phyloP scores from a whole-genome alignment of 192 early-diverging fungal species.

The Geranomyces variabilis region DNA sequence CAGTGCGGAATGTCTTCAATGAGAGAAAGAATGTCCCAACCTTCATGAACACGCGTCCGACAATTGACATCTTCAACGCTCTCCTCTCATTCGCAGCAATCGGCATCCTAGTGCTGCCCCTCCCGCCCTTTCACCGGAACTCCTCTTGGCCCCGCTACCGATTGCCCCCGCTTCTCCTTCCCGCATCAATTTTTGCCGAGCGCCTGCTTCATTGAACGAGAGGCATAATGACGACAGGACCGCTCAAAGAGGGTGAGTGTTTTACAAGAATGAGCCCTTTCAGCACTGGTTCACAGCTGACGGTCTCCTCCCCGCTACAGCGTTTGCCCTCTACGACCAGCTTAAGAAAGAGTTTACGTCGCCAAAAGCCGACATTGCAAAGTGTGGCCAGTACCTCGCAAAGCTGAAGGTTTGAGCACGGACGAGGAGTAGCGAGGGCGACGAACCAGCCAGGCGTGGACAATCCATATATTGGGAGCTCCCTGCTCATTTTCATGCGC shows the following conservation, averaged over 20 bases:
- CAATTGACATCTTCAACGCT: too few relatives aligned
- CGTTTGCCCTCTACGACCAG: constrained; percentile 29
- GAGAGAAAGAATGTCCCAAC: too few relatives aligned
- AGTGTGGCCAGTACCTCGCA: constrained; percentile 66
- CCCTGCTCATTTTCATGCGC: not conserved
- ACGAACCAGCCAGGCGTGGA: not conserved
- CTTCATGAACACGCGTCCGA: too few relatives aligned
- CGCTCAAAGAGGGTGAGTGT: constrained; percentile 12
- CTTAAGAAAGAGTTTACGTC: constrained; percentile 73
- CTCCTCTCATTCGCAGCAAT: too few relatives aligned
- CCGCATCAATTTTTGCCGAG: too few relatives aligned
- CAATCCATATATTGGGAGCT: not conserved
- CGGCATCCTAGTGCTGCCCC: too few relatives aligned
- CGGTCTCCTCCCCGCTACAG: constrained; percentile 5
- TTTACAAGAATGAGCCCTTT: too few relatives aligned
- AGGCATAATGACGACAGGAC: constrained; percentile 5
- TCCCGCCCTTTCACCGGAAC: too few relatives aligned
- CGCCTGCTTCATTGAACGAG: too few relatives aligned
- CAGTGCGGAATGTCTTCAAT: too few relatives aligned
- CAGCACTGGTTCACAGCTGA: not conserved
- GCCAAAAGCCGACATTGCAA: constrained; percentile 66
- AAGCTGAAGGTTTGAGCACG: constrained; percentile 66
- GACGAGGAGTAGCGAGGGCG: not conserved
- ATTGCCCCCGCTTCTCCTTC: too few relatives aligned
- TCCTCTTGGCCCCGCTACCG: too few relatives aligned